Evolutionary conservation across 2,329 filamentous ascomycete genomes (phyloP), one percentile per base, ranked within the genome.

Genomic region (Aureobasidium melanogenum): DNA sequence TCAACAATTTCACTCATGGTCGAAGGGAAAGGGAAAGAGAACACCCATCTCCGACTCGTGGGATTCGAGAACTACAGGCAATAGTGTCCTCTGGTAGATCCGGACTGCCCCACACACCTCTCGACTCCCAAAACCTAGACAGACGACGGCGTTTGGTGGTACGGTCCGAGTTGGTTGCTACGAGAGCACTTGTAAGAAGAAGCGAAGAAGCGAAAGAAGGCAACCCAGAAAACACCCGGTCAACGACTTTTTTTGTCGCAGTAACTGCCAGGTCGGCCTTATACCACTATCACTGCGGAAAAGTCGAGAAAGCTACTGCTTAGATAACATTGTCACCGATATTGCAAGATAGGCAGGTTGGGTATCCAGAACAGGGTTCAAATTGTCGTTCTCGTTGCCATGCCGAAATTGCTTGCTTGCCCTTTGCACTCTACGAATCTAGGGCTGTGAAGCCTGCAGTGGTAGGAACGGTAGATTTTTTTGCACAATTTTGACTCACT

Each of bases 171-270:
- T 47, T 30, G 44, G 44, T 47, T 47, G 44, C 44, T 47, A 26
- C 1, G 26, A 47, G 9, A 19, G 15, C 4, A 34, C 15, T 5
- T 17, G 36, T 34, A 32, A 52, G n/a, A 52, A 52, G 19, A 50
- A 26, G 19, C 32, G 34, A 52, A 22, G 12, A 39, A 55, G 15
- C 30, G 17, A 41, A 38, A 12, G 34, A n/a, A 48, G 55, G 44
- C 43, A 39, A 39, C 44, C 55, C 19, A 48, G 43, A 58, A n/a
- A n/a, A 28, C 55, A 58, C 41, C 55, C 55, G 55, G 44, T 48
- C 41, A 58, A 58, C 41, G 38, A 34, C 22, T 24, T 50, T 36
- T 14, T 24, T 2, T n/a, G n/a, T n/a, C 19, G 47, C 46, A 30
- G 26, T 3, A 17, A 36, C 28, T 50, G 28, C n/a, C 47, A 48